Evolutionary conservation across 176 grass and related monocot genomes (phyloP).

Genomic region (Cenchrus fungigraminus): DNA sequence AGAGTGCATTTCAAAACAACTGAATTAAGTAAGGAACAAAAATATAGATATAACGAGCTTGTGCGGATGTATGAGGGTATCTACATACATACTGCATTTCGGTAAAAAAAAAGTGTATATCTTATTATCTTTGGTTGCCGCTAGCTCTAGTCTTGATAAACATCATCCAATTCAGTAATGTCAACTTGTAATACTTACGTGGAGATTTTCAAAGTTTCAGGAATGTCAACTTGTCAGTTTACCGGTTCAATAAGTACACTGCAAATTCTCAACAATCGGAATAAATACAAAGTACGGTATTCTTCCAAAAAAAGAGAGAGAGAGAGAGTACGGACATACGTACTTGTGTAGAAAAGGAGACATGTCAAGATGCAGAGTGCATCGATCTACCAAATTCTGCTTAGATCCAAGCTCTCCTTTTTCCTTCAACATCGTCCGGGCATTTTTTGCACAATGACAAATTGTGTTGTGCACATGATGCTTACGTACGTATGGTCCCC

Average conservation of each 20-base stretch:
- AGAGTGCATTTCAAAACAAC: too few relatives aligned
- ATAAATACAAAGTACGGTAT: background rate
- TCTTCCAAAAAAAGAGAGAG: background rate
- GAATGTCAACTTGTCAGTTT: background rate
- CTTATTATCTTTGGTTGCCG: too few relatives aligned
- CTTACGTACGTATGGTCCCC: background rate
- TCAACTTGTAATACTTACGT: background rate
- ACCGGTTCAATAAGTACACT: background rate
- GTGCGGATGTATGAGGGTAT: too few relatives aligned
- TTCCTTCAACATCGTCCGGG: background rate
- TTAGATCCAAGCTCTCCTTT: background rate
- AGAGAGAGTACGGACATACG: background rate
- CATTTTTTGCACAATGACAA: background rate
- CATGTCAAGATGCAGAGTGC: background rate
- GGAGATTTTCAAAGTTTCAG: background rate
- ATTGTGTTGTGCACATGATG: background rate
- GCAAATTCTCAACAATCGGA: background rate
- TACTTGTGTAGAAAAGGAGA: background rate
- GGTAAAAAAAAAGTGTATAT: too few relatives aligned
- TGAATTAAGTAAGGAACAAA: too few relatives aligned
- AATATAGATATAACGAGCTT: too few relatives aligned
- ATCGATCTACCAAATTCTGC: background rate
- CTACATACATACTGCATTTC: too few relatives aligned
- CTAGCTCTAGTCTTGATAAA: too few relatives aligned
- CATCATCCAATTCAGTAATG: too few relatives aligned